Base-by-base conservation (phyloP, 371 early-diverging fungal species). In the Circinella minor region DNA sequence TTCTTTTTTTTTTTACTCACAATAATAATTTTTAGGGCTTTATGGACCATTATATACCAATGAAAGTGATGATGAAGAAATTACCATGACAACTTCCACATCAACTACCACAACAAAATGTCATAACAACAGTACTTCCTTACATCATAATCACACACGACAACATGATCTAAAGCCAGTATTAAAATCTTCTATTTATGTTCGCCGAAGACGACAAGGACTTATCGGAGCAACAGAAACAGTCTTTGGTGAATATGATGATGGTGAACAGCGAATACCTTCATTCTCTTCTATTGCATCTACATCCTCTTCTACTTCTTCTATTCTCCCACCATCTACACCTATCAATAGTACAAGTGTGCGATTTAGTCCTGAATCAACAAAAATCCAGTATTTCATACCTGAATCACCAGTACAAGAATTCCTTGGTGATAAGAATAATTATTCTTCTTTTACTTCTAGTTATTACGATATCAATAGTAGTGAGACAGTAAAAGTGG, bases 41-140 rank as follows among this genome's bases (percentile, higher is more conserved):
- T 81, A 81, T 67, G 81, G 81, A 17, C 81, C 81, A 14, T 48
- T 78, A 9, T 81, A 74, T 63, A 55, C 66, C 13, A 15, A 64
- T n/a, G 65, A 72, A 39, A 37, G 36, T 39, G 63, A 66, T n/a
- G 17, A 51, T 13, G 51, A 14, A 13, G 51, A 51, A n/a, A 51
- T 51, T 5, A n/a, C n/a, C 17, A 51, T n/a, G 17, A 51, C 51
- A n/a, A 51, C 51, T 51, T 13, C 14, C 51, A 51, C 51, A 17
- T n/a, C 51, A 4, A 51, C 51, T n/a, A 51, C 17, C 15, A 51
- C 51, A 8, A 39, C 66, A 59, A 8, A 36, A 4, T 65, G 43
- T 43, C 51, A 51, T 14, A 51, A 51, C 7, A 51, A 51, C 51
- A 7, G 3, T n/a, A 51, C 36, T 14, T 46, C 37, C 18, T 36